Evolutionary conservation across 805 yeast species (phyloP).

Genomic region (Blastobotrys robertii): DNA sequence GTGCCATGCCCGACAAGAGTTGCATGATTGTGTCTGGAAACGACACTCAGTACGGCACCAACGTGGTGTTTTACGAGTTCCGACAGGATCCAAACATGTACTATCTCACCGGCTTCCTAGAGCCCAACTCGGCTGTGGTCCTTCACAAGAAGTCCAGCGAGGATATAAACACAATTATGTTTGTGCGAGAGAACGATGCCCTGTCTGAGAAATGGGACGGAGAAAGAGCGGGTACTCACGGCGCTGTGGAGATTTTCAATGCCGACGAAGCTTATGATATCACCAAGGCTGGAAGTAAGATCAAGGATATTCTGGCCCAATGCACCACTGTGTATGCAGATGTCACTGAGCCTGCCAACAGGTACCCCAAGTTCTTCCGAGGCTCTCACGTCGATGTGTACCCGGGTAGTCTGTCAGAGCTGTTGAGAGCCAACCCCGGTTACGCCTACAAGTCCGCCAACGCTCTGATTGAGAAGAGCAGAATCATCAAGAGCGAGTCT

Average conservation of each 20-base stretch:
- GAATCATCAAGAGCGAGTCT: slow-evolving; percentile 65
- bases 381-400: slow-evolving; percentile 4
- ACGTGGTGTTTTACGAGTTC: slow-evolving; percentile 83
- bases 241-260: slow-evolving; percentile 74
- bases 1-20: slow-evolving; percentile 49
- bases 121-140: slow-evolving; percentile 64
- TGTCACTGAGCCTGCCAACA: slow-evolving; percentile 1
- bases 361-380: slow-evolving; percentile 10
- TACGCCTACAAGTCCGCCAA: slow-evolving; percentile 8
- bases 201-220: slow-evolving; percentile 93
- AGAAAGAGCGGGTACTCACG: slow-evolving; percentile 74
- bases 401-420: slow-evolving; percentile 4
- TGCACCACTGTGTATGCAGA: slow-evolving; percentile 10
- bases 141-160: slow-evolving; percentile 32
- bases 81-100: slow-evolving; percentile 86
- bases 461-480: slow-evolving; percentile 21
- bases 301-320: slow-evolving; percentile 2
- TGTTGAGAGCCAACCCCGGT: background rate
- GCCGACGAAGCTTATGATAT: slow-evolving; percentile 65
- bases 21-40: slow-evolving; percentile 69
- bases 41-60: slow-evolving; percentile 69
- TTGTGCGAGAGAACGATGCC: slow-evolving; percentile 77
- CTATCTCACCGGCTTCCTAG: slow-evolving; percentile 87
- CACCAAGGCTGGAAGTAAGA: slow-evolving; percentile 20
- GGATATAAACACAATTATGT: slow-evolving; percentile 52